These are phyloP conservation scores for Grifola frondosa DNA, from an alignment of 1,284 basidiomycete genomes.

Conservation along the genomic window DNA sequence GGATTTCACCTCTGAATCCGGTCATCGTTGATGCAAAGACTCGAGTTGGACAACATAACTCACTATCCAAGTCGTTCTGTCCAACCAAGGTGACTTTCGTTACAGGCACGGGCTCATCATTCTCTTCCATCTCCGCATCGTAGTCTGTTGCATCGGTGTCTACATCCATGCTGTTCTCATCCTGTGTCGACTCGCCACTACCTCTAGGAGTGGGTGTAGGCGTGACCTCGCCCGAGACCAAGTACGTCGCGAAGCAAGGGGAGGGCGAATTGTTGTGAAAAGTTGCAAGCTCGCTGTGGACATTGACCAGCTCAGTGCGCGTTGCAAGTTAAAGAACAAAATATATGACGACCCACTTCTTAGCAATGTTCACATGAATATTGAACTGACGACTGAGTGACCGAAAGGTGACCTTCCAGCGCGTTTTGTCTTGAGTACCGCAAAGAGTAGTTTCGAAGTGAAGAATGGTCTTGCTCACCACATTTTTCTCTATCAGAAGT, in stretches of 20 bases:
- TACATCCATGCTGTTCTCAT: slow-evolving; percentile 44
- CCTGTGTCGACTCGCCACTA: slow-evolving; percentile 9
- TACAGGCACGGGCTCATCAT: slow-evolving; percentile 39
- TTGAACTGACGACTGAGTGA: slow-evolving; percentile 65
- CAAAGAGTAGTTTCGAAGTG: background rate
- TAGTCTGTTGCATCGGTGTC: slow-evolving; percentile 32
- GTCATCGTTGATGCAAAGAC: slow-evolving; percentile 1
- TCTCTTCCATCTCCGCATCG: slow-evolving; percentile 18
- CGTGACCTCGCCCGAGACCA: slow-evolving; percentile 54
- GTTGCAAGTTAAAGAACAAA: background rate
- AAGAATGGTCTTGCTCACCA: slow-evolving; percentile 44
- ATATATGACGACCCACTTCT: slow-evolving; percentile 49
- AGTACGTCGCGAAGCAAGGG: slow-evolving; percentile 60
- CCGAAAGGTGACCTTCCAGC: slow-evolving; percentile 66
- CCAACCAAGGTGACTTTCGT: slow-evolving; percentile 53
- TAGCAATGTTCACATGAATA: slow-evolving; percentile 71
- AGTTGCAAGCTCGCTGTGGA: slow-evolving; percentile 55
- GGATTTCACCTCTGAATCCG: slow-evolving; percentile 43
- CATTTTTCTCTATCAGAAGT: slow-evolving; percentile 57
- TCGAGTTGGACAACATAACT: slow-evolving; percentile 21
- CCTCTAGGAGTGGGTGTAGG: slow-evolving; percentile 11
- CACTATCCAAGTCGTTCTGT: slow-evolving; percentile 61
- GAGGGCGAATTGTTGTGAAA: slow-evolving; percentile 49
- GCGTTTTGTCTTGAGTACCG: background rate
- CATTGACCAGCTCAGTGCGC: background rate